Conservation (phyloP, 768 basidiomycete species). For the Mycena latifolia region DNA sequence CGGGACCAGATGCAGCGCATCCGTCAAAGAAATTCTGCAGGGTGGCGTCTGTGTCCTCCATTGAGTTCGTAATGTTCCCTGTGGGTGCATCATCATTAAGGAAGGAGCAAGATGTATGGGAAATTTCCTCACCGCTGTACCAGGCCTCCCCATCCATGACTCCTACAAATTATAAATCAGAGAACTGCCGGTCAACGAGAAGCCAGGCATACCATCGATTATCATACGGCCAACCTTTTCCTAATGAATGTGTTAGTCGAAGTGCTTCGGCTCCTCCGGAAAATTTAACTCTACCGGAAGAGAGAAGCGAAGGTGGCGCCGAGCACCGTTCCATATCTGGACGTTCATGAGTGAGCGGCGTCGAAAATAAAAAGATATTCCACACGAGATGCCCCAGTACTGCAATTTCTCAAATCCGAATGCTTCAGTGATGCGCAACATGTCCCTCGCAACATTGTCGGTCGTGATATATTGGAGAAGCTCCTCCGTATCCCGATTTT, state of each 20-base stretch:
- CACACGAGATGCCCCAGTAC: constrained; percentile 47
- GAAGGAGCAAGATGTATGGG: neutral
- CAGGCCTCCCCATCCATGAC: neutral
- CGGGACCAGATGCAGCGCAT: constrained; percentile 18
- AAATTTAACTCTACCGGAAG: neutral
- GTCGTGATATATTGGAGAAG: constrained; percentile 49
- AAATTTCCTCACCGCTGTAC: neutral
- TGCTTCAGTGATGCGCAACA: constrained; percentile 50
- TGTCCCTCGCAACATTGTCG: constrained; percentile 54
- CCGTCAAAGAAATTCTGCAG: constrained; percentile 18
- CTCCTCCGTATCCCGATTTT: constrained; percentile 43
- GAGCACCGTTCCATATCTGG: constrained; percentile 43
- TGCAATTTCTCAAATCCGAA: constrained; percentile 48
- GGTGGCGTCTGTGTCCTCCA: neutral
- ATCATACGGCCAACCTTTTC: neutral
- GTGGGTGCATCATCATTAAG: neutral
- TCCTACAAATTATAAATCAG: too few species aligned
- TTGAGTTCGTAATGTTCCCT: neutral
- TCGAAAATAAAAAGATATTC: constrained; percentile 1
- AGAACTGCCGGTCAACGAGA: neutral
- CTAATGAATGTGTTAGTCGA: neutral
- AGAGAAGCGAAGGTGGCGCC: constrained; percentile 46
- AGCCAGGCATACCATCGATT: neutral
- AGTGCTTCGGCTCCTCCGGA: neutral
- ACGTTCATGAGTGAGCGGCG: neutral